Percentiles rank a stretch among this genome's conserved stretches.
Evolutionary conservation across 164 flowering plant species (phyloP).

Genomic region (Vitis riparia): DNA sequence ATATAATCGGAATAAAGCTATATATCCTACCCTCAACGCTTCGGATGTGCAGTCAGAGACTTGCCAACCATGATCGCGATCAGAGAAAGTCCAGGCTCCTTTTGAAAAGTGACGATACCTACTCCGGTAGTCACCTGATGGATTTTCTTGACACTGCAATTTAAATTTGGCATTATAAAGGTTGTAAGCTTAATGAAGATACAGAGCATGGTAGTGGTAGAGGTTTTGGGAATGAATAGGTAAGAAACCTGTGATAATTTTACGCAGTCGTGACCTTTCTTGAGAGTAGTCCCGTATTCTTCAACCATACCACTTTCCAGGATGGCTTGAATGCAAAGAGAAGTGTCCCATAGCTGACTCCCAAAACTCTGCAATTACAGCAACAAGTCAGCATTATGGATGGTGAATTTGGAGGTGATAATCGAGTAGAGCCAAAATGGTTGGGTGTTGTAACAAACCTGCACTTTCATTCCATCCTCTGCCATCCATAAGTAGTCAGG

Average conservation of each 20-base stretch:
- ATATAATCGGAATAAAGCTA: not conserved
- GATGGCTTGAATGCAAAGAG: constrained; percentile 36
- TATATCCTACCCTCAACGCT: constrained; percentile 41
- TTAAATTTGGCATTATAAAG: too few species aligned
- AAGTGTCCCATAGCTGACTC: constrained; percentile 40
- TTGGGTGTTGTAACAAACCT: constrained; percentile 13
- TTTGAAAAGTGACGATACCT: constrained; percentile 60
- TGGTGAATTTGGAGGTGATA: too few species aligned
- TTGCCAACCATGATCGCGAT: constrained; percentile 70
- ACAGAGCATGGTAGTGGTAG: not conserved
- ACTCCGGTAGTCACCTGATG: constrained; percentile 46
- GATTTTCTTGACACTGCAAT: constrained; percentile 42
- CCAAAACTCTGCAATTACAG: constrained; percentile 37
- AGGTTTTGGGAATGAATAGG: too few species aligned
- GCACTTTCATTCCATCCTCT: constrained; percentile 56
- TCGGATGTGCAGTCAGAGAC: constrained; percentile 71
- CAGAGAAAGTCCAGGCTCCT: constrained; percentile 65
- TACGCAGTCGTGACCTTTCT: constrained; percentile 36
- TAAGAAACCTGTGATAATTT: constrained; percentile 36
- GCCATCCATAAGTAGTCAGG: constrained; percentile 56
- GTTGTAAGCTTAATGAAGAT: too few species aligned
- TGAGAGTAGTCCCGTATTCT: constrained; percentile 29
- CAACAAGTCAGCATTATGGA: constrained; percentile 18
- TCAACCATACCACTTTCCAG: constrained; percentile 28
- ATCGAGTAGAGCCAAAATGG: not conserved